phyloP scores from a whole-genome alignment of 345 rosid species.

The Citrus glauca region DNA sequence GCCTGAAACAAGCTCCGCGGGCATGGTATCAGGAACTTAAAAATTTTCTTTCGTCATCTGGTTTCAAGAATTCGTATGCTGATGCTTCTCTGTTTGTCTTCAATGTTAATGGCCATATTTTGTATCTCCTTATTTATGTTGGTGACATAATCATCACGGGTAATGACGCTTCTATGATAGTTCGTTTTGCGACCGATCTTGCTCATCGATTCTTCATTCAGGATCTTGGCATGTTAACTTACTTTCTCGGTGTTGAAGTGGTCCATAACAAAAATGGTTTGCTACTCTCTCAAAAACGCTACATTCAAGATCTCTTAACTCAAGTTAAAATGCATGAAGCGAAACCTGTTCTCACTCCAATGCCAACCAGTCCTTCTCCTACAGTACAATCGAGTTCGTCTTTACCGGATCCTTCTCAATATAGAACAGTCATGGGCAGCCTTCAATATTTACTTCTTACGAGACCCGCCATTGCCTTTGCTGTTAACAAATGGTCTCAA shows the following conservation, averaged over 20 bases:
- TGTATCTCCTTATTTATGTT: not conserved
- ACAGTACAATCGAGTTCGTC: not conserved
- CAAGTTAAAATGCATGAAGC: not conserved
- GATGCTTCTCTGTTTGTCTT: not conserved
- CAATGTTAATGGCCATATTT: not conserved
- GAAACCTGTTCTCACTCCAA: not conserved
- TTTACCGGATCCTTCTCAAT: not conserved
- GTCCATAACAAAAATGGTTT: not conserved
- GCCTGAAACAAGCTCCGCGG: not conserved
- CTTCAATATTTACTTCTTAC: not conserved
- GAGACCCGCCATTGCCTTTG: not conserved
- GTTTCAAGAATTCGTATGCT: not conserved
- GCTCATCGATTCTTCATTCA: not conserved
- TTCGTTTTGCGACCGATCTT: not conserved
- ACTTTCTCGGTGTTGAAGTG: not conserved
- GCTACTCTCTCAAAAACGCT: not conserved
- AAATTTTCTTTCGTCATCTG: not conserved
- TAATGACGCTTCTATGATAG: not conserved
- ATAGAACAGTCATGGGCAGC: not conserved
- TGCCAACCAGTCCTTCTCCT: not conserved
- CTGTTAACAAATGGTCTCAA: not conserved
- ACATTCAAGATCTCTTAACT: not conserved
- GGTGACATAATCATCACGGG: not conserved
- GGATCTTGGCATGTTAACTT: not conserved
- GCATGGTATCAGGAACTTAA: not conserved